Conservation (phyloP, 164 flowering plant species). For the Berberis vulgaris region DNA sequence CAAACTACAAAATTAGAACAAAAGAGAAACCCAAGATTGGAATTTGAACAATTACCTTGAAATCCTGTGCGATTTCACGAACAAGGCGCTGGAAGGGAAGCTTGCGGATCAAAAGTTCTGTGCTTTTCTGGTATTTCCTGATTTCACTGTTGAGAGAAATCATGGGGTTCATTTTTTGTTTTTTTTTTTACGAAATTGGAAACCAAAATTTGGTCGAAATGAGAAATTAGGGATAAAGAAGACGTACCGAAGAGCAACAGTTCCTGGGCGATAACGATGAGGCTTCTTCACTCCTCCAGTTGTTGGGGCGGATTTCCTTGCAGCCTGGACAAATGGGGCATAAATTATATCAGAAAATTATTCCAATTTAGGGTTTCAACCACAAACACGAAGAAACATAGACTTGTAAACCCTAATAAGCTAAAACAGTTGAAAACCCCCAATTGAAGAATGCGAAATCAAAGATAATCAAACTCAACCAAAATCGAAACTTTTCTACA, state of each 20-base stretch:
- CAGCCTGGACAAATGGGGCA: slow-evolving; percentile 25
- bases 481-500: background rate
- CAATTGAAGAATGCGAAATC: background rate
- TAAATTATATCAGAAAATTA: too few relatives aligned
- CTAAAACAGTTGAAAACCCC: too few relatives aligned
- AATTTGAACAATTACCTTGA: slow-evolving; percentile 21
- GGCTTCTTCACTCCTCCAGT: slow-evolving; percentile 63
- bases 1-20: too few relatives aligned
- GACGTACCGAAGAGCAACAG: slow-evolving; percentile 55
- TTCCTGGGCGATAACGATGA: slow-evolving; percentile 26
- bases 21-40: background rate
- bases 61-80: slow-evolving; percentile 51
- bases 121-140: slow-evolving; percentile 37
- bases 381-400: background rate
- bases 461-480: background rate
- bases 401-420: too few relatives aligned
- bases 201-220: background rate
- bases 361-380: too few relatives aligned
- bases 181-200: background rate
- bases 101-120: slow-evolving; percentile 12
- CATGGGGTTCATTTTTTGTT: background rate
- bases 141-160: slow-evolving; percentile 27
- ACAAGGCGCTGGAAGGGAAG: slow-evolving; percentile 33
- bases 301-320: slow-evolving; percentile 50
- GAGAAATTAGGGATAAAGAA: background rate